Percentiles rank a stretch among this genome's conserved stretches.
Evolutionary conservation across 306 rosid genomes (phyloP).

Genomic region (Dryas drummondii): DNA sequence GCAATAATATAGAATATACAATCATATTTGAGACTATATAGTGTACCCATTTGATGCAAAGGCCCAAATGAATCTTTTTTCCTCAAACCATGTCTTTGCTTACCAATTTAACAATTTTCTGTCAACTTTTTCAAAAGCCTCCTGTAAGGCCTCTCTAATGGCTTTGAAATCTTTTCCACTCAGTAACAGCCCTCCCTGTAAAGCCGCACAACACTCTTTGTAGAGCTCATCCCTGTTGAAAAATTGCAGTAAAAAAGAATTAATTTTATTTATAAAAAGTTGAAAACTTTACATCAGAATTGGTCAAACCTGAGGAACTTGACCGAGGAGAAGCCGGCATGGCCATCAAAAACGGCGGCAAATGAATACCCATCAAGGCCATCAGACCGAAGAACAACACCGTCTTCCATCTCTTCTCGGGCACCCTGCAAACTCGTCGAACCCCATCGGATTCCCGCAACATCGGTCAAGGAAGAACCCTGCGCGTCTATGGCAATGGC

Average conservation of each 20-base stretch:
- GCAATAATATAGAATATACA: slow-evolving; percentile 34
- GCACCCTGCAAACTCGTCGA: slow-evolving; percentile 74
- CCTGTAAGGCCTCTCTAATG: slow-evolving; percentile 60
- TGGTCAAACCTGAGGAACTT: slow-evolving; percentile 66
- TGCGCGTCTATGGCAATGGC: slow-evolving; percentile 90
- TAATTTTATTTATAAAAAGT: slow-evolving; percentile 4
- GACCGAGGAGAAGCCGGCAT: slow-evolving; percentile 81
- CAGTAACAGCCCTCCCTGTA: slow-evolving; percentile 73
- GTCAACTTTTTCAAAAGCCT: slow-evolving; percentile 72
- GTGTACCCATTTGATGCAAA: background rate
- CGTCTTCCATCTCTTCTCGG: slow-evolving; percentile 96
- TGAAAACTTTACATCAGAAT: background rate
- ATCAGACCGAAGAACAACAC: slow-evolving; percentile 54
- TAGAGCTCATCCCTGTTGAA: slow-evolving; percentile 77
- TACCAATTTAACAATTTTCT: slow-evolving; percentile 65
- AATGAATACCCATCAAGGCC: slow-evolving; percentile 67
- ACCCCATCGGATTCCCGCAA: slow-evolving; percentile 75
- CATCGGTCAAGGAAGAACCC: slow-evolving; percentile 50
- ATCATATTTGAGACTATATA: slow-evolving; percentile 29
- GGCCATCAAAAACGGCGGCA: slow-evolving; percentile 97
- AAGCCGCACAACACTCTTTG: slow-evolving; percentile 76
- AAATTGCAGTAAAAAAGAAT: slow-evolving; percentile 21
- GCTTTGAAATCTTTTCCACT: slow-evolving; percentile 54
- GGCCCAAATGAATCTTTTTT: background rate
- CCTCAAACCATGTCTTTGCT: slow-evolving; percentile 22